A percentile compares a stretch with the other conserved stretches of the same genome.
phyloP scores from a whole-genome alignment of 2,329 filamentous ascomycete species.

The Sporothrix globosa region DNA sequence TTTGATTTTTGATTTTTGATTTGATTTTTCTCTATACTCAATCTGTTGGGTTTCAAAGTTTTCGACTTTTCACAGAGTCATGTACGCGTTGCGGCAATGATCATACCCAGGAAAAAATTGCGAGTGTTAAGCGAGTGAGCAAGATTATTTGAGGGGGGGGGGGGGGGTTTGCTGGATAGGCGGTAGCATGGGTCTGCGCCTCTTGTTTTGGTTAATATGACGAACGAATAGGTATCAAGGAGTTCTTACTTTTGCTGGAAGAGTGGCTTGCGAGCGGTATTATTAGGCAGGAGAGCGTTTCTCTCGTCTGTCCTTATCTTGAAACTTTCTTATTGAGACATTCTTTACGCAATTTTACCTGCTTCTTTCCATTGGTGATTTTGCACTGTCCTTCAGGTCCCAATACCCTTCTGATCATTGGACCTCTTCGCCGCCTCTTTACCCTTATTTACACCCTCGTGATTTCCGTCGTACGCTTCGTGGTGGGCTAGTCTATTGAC shows the following conservation, averaged over 20 bases:
- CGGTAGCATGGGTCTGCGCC: neutral
- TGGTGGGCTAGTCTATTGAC: no score
- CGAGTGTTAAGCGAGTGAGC: neutral
- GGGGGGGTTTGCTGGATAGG: neutral
- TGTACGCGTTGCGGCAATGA: neutral
- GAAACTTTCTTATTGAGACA: neutral
- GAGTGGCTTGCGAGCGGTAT: neutral
- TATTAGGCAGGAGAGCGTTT: neutral
- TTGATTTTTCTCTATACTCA: neutral
- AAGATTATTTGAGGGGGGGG: neutral
- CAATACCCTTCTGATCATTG: neutral
- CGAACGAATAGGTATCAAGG: neutral
- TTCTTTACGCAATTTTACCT: neutral
- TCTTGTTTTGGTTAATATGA: neutral
- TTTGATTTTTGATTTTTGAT: constrained; percentile 17
- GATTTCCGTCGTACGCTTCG: no score
- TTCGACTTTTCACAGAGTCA: neutral
- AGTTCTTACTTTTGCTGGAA: neutral
- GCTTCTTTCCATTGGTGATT: neutral
- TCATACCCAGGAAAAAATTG: constrained; percentile 9
- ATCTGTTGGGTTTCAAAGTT: constrained; percentile 26
- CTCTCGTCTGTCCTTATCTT: neutral
- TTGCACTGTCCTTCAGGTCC: neutral
- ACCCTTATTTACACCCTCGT: neutral
- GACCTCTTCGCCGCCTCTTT: neutral